Evolutionary conservation across 2,329 filamentous ascomycete genomes (phyloP).

Genomic region (Emmonsiellopsis sp.): DNA sequence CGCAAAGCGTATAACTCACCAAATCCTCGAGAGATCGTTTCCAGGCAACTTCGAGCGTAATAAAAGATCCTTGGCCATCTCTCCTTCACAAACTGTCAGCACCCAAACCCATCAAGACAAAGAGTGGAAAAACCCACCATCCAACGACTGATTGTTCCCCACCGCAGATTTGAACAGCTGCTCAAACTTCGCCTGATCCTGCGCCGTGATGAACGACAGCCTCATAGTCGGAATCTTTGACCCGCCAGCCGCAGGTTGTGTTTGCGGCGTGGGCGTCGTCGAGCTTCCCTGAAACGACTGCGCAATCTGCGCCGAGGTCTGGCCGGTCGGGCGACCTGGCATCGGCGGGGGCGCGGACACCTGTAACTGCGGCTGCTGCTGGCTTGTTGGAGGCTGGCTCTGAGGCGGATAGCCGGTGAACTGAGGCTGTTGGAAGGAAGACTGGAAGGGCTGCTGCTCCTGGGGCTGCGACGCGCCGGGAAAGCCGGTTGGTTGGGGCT

Average conservation of each 20-base stretch:
- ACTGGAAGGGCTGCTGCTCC: slow-evolving; percentile 38
- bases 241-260: slow-evolving; percentile 46
- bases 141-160: slow-evolving; percentile 72
- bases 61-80: slow-evolving; percentile 83
- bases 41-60: slow-evolving; percentile 81
- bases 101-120: not conserved
- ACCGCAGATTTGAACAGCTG: slow-evolving; percentile 94
- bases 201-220: slow-evolving; percentile 88
- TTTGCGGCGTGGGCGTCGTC: slow-evolving; percentile 47
- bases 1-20: slow-evolving; percentile 41
- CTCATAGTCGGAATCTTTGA: slow-evolving; percentile 88
- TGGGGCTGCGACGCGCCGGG: slow-evolving; percentile 30
- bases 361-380: slow-evolving; percentile 17
- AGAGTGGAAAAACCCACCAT: slow-evolving; percentile 40
- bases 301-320: slow-evolving; percentile 56
- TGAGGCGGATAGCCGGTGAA: slow-evolving; percentile 49
- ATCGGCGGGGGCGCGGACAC: slow-evolving; percentile 42
- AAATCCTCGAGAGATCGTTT: slow-evolving; percentile 82
- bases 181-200: slow-evolving; percentile 94
- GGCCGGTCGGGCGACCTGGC: slow-evolving; percentile 29
- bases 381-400: slow-evolving; percentile 34
- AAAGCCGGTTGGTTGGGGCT: slow-evolving; percentile 61
- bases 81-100: slow-evolving; percentile 35
- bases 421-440: slow-evolving; percentile 47
- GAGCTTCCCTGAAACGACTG: slow-evolving; percentile 49